phyloP scores from a whole-genome alignment of 2,329 filamentous ascomycete genomes.

The Calonectria honghensis region DNA sequence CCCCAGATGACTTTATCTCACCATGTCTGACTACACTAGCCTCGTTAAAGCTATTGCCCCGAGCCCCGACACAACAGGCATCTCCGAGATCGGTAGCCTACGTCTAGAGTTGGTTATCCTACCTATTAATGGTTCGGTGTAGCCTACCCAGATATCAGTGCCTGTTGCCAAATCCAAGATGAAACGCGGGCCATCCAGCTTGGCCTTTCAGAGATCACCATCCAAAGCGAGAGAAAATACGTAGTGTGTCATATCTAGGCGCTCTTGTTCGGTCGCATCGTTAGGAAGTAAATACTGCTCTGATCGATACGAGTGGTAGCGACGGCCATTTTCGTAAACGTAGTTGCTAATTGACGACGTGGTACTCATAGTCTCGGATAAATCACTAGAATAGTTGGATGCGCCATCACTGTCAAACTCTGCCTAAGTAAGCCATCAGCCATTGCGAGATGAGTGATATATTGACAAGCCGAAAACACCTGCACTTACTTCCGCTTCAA shows the following conservation, averaged over 20 bases:
- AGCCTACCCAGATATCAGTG: slow-evolving; percentile 48
- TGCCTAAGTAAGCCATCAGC: background rate
- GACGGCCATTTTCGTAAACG: slow-evolving; percentile 62
- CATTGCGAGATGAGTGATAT: background rate
- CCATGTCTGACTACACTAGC: no score
- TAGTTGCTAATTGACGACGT: slow-evolving; percentile 59
- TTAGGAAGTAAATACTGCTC: slow-evolving; percentile 57
- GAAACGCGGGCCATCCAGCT: slow-evolving; percentile 44
- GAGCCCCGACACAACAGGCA: background rate
- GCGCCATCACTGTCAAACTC: slow-evolving; percentile 37
- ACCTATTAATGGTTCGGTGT: no score
- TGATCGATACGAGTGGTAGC: slow-evolving; percentile 61
- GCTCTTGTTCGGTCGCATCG: slow-evolving; percentile 66
- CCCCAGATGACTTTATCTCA: no score
- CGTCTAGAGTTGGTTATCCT: background rate
- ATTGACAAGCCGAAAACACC: background rate
- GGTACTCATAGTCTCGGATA: slow-evolving; percentile 50
- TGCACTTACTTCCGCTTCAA: slow-evolving; percentile 22
- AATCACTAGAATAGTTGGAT: slow-evolving; percentile 49
- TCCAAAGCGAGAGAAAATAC: slow-evolving; percentile 68
- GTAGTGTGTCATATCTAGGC: slow-evolving; percentile 73
- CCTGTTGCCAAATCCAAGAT: slow-evolving; percentile 54
- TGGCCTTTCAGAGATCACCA: slow-evolving; percentile 60
- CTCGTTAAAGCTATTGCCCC: no score
- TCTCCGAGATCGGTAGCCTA: slow-evolving; percentile 67